Conservation (phyloP, 371 early-diverging fungal genomes). For the Batkoa obscura region DNA sequence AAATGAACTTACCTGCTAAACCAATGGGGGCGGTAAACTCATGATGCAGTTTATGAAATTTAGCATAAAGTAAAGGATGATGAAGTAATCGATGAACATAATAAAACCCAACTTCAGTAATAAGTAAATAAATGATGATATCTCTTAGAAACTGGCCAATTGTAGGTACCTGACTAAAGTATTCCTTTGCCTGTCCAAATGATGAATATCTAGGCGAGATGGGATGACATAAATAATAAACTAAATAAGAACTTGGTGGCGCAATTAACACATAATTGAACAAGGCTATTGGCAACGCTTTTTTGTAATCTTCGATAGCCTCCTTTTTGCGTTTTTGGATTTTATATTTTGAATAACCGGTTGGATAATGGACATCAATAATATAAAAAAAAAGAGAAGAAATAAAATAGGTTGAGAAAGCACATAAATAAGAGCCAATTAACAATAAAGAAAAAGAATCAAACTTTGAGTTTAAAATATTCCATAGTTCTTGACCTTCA, state of each 20-base stretch:
- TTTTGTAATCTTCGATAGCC: constrained; percentile 10
- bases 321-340: too few species aligned
- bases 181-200: too few species aligned
- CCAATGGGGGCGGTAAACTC: constrained; percentile 37
- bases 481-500: too few species aligned
- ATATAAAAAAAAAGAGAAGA: too few species aligned
- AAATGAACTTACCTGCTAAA: constrained; percentile 19
- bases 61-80: constrained; percentile 22
- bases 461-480: too few species aligned
- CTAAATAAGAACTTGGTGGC: constrained; percentile 10
- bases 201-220: constrained; percentile 7
- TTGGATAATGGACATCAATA: too few species aligned
- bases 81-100: constrained; percentile 32
- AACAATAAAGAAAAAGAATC: too few species aligned
- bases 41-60: constrained; percentile 35
- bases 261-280: constrained; percentile 16
- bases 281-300: constrained; percentile 12
- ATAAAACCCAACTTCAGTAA: constrained; percentile 38
- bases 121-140: constrained; percentile 20
- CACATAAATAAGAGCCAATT: too few species aligned
- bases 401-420: too few species aligned
- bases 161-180: too few species aligned
- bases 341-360: too few species aligned
- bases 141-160: constrained; percentile 8
- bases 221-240: constrained; percentile 12